Conservation (phyloP, 441 rosid species). For the Raphanus hybrid region DNA sequence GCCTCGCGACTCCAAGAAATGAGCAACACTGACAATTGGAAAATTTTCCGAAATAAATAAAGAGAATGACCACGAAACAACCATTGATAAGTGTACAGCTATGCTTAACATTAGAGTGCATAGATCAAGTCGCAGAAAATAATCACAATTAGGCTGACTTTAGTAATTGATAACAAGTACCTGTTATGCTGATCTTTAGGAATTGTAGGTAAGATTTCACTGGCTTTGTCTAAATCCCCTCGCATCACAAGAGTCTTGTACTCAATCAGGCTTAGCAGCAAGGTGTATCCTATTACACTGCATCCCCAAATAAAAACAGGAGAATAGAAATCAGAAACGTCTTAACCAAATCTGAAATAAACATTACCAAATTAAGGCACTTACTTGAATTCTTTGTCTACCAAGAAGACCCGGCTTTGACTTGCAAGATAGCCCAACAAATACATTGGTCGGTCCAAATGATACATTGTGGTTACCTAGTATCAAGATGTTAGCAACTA, state of each 20-base stretch:
- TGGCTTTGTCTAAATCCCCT: conserved; percentile 91
- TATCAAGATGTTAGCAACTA: conserved; percentile 28
- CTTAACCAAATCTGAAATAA: conserved; percentile 9
- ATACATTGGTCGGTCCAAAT: conserved; percentile 98
- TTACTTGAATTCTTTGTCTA: conserved; percentile 98
- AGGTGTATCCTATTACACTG: conserved; percentile 92
- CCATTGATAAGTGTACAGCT: neutral
- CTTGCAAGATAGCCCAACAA: conserved; percentile 90
- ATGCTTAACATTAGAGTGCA: conserved; percentile 12
- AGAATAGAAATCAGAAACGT: conserved; percentile 9
- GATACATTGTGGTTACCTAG: conserved; percentile 96
- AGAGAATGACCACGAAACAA: conserved; percentile 32
- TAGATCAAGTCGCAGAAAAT: conserved; percentile 3
- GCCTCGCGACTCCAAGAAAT: conserved; percentile 94
- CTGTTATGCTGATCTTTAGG: conserved; percentile 93
- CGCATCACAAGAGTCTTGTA: conserved; percentile 99
- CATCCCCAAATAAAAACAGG: conserved; percentile 1
- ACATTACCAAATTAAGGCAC: conserved; percentile 40
- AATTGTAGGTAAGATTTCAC: conserved; percentile 84
- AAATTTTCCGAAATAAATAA: neutral
- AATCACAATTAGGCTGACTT: neutral
- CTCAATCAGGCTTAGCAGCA: conserved; percentile 96
- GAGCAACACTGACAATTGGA: conserved; percentile 77
- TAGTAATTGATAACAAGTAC: conserved; percentile 44
- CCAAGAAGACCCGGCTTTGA: conserved; percentile 93